Conservation (phyloP, 176 grass and related monocot genomes). For the Musa itinerans region DNA sequence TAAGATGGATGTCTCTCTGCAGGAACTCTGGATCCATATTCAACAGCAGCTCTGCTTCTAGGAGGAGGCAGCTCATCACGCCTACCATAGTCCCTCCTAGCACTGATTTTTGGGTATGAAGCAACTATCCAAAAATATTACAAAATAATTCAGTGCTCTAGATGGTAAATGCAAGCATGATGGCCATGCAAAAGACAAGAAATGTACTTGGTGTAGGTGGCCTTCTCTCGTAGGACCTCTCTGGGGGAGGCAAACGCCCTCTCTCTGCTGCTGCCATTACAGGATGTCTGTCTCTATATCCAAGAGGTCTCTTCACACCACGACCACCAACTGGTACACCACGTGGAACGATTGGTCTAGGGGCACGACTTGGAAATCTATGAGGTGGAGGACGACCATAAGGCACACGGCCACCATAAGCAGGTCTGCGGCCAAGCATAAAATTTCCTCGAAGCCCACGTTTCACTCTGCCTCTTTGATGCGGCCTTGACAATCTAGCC, state of each 20-base stretch:
- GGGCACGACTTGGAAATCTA: constrained; percentile 33
- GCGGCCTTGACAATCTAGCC: constrained; percentile 71
- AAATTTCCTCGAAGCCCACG: constrained; percentile 70
- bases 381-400: constrained; percentile 35
- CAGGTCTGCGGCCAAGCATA: constrained; percentile 40
- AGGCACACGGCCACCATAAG: constrained; percentile 38
- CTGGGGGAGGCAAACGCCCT: constrained; percentile 53
- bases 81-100: constrained; percentile 57
- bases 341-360: constrained; percentile 29
- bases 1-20: constrained; percentile 44
- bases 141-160: not conserved
- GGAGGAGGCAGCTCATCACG: constrained; percentile 57
- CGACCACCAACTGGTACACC: constrained; percentile 36
- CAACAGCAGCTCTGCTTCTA: constrained; percentile 39
- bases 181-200: not conserved
- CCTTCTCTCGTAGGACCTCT: constrained; percentile 55
- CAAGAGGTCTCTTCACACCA: constrained; percentile 52
- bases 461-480: constrained; percentile 70
- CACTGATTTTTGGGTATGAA: constrained; percentile 62
- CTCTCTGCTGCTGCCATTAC: constrained; percentile 46
- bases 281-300: constrained; percentile 58
- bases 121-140: constrained; percentile 28
- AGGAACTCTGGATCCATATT: constrained; percentile 57
- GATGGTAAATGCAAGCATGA: not conserved
- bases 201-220: constrained; percentile 34